A percentile compares a stretch with the other conserved stretches of the same genome.
phyloP scores from a whole-genome alignment of 78 protist genomes.

The Planoprotostelium fungivorum region DNA sequence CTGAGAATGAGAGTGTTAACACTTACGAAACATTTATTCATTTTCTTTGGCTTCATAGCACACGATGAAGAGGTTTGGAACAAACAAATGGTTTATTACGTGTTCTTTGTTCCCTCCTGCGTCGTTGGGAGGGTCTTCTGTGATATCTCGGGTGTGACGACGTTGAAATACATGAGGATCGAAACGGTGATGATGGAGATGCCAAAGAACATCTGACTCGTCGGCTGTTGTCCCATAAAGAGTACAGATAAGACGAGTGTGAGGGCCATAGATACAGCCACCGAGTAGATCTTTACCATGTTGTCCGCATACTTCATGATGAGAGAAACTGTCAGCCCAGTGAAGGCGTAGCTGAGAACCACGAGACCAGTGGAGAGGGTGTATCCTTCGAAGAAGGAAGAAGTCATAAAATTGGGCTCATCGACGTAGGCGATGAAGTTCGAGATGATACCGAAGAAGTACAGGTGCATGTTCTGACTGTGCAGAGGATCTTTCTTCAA shows the following conservation, averaged over 20 bases:
- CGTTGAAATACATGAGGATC: neutral
- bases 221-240: neutral
- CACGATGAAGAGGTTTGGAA: too few species aligned
- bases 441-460: neutral
- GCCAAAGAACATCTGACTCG: neutral
- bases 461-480: neutral
- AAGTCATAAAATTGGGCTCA: neutral
- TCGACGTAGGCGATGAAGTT: neutral
- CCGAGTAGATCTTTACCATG: neutral
- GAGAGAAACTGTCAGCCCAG: neutral
- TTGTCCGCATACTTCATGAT: neutral
- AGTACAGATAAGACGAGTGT: neutral
- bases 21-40: too few species aligned
- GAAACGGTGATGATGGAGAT: neutral
- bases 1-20: too few species aligned
- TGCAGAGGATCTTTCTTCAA: neutral
- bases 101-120: too few species aligned
- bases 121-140: neutral
- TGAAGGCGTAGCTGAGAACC: neutral
- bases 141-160: neutral
- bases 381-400: neutral
- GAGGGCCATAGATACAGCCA: neutral
- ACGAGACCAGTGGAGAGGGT: neutral
- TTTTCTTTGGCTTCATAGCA: too few species aligned
- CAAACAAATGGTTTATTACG: too few species aligned